Base-by-base conservation (phyloP, 305 asterid genomes). In the Ilex paraguariensis region DNA sequence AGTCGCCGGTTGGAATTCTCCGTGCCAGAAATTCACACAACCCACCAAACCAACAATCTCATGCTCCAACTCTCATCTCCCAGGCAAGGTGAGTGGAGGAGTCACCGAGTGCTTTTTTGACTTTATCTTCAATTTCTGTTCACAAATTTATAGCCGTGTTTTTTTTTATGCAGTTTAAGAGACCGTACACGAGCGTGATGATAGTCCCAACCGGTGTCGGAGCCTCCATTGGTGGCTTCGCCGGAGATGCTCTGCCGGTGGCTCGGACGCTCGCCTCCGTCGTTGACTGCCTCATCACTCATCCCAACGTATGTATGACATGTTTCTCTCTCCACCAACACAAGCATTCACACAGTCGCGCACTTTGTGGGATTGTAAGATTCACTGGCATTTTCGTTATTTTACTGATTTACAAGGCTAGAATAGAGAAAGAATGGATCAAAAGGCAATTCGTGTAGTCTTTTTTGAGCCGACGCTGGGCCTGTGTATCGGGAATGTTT, bases 191-290 rank as follows among this genome's bases (percentile, higher is more conserved):
- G 45, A 91, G 95, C 71, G 97, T 88, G 71, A 73, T 91, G 96
- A 88, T 91, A 72, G 92, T 88, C 70, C 98, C 97, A 13, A 88
- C 98, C 9, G 97, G 98, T 54, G 88, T 91, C 7, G 98, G 96
- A 55, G 98, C 97, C 36, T 89, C 84, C 5, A 86, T 91, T 76
- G 96, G 98, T 66, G 98, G 98, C 50, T 91, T 84, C 64, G 98
- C 98, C 4, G 96, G 98, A 11, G 95, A 91, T 74, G 96, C 98
- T 71, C 72, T 91, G 74, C 96, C 98, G 3, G 92, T 83, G 15
- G 95, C 95, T 76, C 82, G 98, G 57, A 86, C 97, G 36, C 86
- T 91, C 42, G 71, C 98, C 57, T 75, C 90, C 14, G 89, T 87
- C 49, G 98, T 87, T 31, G 97, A 91, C 64, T 91, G 98, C 78